phyloP scores from a whole-genome alignment of 192 early-diverging fungal genomes.

The Backusella liffmaniae region DNA sequence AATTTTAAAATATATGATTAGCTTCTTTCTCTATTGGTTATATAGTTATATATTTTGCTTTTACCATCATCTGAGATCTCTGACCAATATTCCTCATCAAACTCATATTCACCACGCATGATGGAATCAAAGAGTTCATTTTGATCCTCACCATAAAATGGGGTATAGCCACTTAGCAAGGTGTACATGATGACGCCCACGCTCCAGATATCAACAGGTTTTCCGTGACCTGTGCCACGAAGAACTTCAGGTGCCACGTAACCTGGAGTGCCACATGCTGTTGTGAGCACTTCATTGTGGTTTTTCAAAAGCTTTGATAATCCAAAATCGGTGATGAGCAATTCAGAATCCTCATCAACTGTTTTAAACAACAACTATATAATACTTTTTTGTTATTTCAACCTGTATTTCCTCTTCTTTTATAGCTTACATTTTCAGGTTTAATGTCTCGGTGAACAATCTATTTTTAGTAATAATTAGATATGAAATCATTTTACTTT shows the following conservation, averaged over 20 bases:
- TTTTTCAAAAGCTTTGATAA: constrained; percentile 60
- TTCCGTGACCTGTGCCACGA: constrained; percentile 58
- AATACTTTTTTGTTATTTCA: background rate
- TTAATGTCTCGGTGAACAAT: constrained; percentile 82
- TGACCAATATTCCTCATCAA: constrained; percentile 68
- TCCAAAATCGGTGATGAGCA: constrained; percentile 77
- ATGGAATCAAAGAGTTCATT: constrained; percentile 60
- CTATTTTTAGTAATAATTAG: background rate
- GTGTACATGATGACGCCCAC: constrained; percentile 76
- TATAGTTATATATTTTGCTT: background rate
- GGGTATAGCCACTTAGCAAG: constrained; percentile 71
- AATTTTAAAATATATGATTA: background rate
- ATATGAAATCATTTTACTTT: background rate
- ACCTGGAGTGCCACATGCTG: constrained; percentile 63
- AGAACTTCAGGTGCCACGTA: constrained; percentile 73
- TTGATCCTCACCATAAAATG: constrained; percentile 64
- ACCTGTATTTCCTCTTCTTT: background rate
- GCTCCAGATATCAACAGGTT: constrained; percentile 73
- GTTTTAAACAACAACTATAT: constrained; percentile 44
- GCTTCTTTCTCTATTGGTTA: background rate
- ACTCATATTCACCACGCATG: constrained; percentile 60
- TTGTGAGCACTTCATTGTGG: constrained; percentile 60
- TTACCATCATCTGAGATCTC: constrained; percentile 69
- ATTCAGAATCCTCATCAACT: constrained; percentile 40
- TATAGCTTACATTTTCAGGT: constrained; percentile 72